Evolutionary conservation across 139 green algal genomes (phyloP), one percentile per base, ranked within the genome.

Genomic region (Asterochloris erici): DNA sequence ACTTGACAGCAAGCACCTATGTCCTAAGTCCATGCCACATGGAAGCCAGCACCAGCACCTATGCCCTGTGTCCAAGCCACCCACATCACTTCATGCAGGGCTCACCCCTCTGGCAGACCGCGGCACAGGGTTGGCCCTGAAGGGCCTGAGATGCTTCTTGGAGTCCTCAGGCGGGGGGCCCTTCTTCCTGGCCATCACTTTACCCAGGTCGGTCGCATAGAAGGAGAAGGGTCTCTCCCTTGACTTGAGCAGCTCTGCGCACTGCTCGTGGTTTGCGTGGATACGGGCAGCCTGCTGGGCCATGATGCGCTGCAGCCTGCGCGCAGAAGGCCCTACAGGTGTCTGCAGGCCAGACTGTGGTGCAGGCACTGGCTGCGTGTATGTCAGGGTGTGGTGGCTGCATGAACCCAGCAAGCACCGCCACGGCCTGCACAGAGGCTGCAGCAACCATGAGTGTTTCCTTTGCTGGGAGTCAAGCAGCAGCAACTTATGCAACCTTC

Each of bases 181-280:
- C 60, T 85, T 74, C 76, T 80, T 80, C 24, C 60, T 62, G 15
- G 47, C 54, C 78, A 79, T 17, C 62, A 73, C 63, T 23, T 79
- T 78, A 73, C 87, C 84, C 70, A 86, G 73, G 26, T 90, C 86
- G 1, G 77, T 82, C 12, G 82, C 85, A 47, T 89, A 84, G 83
- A 93, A 93, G 71, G 78, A 86, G 83, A 93, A 93, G 47, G 90
- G 90, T 24, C 83, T 64, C 82, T 89, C 81, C 85, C 88, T 84
- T 10, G 78, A 82, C 78, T 82, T 73, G 27, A 82, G 78, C 78
- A 74, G 17, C 27, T 74, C n/a, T 63, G 73, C 12, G 78, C 63
- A 63, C 24, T 66, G 27, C 78, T 82, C 26, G 29, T 90, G 27
- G 29, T 77, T 88, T 14, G 85, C 81, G 70, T 68, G 24, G 27